Conservation (phyloP, 208 protist genomes). For the Tetramitus jugosus region DNA sequence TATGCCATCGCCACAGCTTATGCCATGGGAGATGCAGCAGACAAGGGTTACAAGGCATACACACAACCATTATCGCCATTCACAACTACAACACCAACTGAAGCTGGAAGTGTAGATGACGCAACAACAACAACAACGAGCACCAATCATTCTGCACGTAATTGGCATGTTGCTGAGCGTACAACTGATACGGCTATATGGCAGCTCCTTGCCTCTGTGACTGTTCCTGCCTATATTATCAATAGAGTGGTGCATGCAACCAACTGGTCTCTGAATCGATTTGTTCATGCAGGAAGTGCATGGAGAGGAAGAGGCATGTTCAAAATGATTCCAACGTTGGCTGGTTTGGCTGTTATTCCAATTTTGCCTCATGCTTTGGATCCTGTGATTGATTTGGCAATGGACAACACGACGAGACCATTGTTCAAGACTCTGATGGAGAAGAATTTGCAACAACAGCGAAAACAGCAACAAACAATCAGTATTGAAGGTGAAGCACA, state of each 20-base stretch:
- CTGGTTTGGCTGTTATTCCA: background rate
- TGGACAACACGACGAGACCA: background rate
- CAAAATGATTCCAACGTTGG: background rate
- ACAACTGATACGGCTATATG: background rate
- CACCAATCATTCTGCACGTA: background rate
- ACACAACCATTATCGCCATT: too few species aligned
- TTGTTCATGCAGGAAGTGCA: background rate
- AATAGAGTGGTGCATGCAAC: background rate
- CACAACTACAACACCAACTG: too few species aligned
- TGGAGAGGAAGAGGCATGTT: background rate
- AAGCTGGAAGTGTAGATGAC: too few species aligned
- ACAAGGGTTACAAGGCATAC: constrained; percentile 5
- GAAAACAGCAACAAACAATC: too few species aligned
- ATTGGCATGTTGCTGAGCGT: background rate
- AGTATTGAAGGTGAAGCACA: too few species aligned
- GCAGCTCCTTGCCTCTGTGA: background rate
- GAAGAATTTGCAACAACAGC: too few species aligned
- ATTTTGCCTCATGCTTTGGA: background rate
- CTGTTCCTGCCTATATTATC: background rate
- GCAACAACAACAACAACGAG: too few species aligned
- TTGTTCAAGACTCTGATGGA: background rate
- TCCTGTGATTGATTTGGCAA: background rate
- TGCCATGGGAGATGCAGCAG: background rate
- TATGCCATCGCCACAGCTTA: background rate
- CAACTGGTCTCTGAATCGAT: background rate